Evolutionary conservation across 2,329 filamentous ascomycete species (phyloP), one percentile per base, ranked within the genome.

Genomic region (Ilyonectria mors-panacis): DNA sequence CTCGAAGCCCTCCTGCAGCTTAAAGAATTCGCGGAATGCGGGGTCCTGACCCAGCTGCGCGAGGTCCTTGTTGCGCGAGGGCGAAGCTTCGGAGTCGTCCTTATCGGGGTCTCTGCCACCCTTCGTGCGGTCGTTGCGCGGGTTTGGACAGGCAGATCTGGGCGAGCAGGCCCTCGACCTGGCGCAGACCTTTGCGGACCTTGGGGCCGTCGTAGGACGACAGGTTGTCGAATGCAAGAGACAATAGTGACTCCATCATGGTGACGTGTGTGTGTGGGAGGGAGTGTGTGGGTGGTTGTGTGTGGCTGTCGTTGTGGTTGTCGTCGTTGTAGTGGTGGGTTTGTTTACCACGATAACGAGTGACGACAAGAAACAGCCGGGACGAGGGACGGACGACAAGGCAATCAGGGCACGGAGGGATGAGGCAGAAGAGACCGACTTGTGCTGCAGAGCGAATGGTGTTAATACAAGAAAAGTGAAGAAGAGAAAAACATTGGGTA

Each of bases 1-100:
- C 83, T 98, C 94, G 78, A 99, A 99, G 3, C 95, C 94, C 78
- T 98, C 95, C 81, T 99, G 96, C 72, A 98, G 81, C 80, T 97
- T 94, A 85, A 97, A 98, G 85, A 98, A 98, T 81, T 98, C 94
- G 72, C 94, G 87, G 79, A 98, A 98, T 21, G 95, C 95, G 21
- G 93, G 94, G 80, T 98, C 96, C 70, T 91, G 89, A 57, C 89
- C 87, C 69, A 98, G 83, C 64, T 94, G 91, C 23, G 84, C 84
- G 56, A 97, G 86, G 15, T 86, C 85, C 81, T 93, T 94, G 59
- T 84, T 83, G 33, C 82, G 80, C 10, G 83, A 82, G 3, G 79
- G 73, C 26, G 79, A 75, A 55, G 83, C 81, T 60, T 85, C 81
- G 81, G 81, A 76, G 77, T 76, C 76, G 54, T 77, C 75, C 68